phyloP scores from a whole-genome alignment of 495 filamentous ascomycete genomes.

The Talaromyces stipitatus region DNA sequence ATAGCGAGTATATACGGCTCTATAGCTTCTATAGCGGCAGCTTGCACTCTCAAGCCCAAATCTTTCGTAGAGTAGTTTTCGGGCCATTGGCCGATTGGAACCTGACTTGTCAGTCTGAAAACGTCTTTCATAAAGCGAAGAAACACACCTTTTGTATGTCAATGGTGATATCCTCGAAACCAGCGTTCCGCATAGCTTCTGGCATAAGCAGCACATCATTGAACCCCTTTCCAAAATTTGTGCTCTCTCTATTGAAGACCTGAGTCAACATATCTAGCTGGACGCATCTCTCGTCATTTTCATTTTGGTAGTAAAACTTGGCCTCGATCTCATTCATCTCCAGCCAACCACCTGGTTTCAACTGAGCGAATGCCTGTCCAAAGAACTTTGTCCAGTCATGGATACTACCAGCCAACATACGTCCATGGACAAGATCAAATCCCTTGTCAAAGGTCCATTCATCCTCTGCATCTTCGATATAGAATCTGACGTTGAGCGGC shows the following conservation, averaged over 20 bases:
- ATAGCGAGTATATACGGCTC: background rate
- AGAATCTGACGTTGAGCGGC: slow-evolving; percentile 41
- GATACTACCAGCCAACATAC: slow-evolving; percentile 2
- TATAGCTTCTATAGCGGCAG: background rate
- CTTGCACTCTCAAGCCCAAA: background rate
- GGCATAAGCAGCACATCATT: slow-evolving; percentile 20
- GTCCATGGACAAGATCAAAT: slow-evolving; percentile 40
- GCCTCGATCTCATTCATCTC: slow-evolving; percentile 47
- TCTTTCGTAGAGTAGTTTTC: background rate
- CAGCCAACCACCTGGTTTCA: slow-evolving; percentile 28
- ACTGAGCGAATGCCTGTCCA: background rate
- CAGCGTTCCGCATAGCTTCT: slow-evolving; percentile 21
- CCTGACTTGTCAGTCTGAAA: background rate
- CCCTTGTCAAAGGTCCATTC: slow-evolving; percentile 38
- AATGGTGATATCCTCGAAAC: slow-evolving; percentile 28
- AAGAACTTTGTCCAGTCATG: background rate
- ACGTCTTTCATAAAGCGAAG: background rate
- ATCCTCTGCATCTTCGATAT: slow-evolving; percentile 42
- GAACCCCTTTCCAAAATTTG: slow-evolving; percentile 29
- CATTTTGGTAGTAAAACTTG: slow-evolving; percentile 27
- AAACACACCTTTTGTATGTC: slow-evolving; percentile 32
- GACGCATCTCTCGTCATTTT: slow-evolving; percentile 22
- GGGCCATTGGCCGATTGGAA: background rate
- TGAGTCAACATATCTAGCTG: slow-evolving; percentile 6
- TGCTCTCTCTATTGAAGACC: slow-evolving; percentile 22